These are phyloP conservation scores for Ophiostoma himal-ulmi DNA, from an alignment of 2,329 filamentous ascomycete genomes.

Conservation along the genomic window DNA sequence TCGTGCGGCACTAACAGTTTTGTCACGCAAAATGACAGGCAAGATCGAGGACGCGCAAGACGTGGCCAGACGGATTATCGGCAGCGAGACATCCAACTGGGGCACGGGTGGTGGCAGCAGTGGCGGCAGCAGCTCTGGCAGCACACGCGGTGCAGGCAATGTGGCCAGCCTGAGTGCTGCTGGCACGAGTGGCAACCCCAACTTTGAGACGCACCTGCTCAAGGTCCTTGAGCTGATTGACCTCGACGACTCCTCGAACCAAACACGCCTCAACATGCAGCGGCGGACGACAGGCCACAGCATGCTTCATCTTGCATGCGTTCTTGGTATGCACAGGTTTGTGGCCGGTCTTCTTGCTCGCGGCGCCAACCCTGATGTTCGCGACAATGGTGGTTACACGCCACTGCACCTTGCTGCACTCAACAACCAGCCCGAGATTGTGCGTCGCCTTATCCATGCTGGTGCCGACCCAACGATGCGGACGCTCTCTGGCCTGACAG, in stretches of 20 bases:
- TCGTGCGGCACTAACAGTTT: constrained; percentile 58
- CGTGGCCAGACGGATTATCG: constrained; percentile 56
- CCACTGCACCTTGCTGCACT: constrained; percentile 76
- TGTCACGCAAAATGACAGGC: constrained; percentile 56
- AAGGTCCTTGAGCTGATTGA: constrained; percentile 74
- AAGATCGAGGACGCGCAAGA: constrained; percentile 56
- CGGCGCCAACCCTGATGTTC: constrained; percentile 68
- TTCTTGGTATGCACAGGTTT: constrained; percentile 67
- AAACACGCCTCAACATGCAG: constrained; percentile 61
- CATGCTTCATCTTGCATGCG: constrained; percentile 73
- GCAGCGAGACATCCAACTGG: constrained; percentile 43
- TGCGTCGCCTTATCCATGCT: constrained; percentile 65
- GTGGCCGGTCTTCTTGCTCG: constrained; percentile 70
- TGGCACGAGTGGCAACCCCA: constrained; percentile 35
- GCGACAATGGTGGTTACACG: constrained; percentile 74
- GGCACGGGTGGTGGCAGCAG: constrained; percentile 32
- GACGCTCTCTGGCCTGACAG: constrained; percentile 63
- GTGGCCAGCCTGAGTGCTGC: background rate
- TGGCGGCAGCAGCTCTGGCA: constrained; percentile 38
- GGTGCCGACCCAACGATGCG: constrained; percentile 66
- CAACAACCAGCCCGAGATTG: constrained; percentile 68
- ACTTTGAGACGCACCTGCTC: constrained; percentile 63
- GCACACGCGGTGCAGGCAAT: constrained; percentile 29
- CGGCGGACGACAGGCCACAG: constrained; percentile 63
- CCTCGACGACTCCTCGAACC: constrained; percentile 64